phyloP scores from a whole-genome alignment of 306 rosid genomes.

The Rosa lucieae region DNA sequence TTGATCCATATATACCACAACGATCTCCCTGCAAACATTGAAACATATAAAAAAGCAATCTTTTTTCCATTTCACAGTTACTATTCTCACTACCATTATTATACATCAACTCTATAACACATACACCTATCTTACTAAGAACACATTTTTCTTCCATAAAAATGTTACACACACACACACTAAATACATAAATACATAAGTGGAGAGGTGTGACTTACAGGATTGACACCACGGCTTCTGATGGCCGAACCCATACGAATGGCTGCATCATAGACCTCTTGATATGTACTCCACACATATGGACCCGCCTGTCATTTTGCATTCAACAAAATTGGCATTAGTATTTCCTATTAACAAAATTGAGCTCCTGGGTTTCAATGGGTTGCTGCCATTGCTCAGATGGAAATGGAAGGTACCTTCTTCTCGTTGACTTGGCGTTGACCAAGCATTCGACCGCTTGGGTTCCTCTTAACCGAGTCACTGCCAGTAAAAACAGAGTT shows the following conservation, averaged over 20 bases:
- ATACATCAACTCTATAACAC: not conserved
- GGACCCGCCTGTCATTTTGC: conserved; percentile 42
- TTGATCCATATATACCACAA: conserved; percentile 83
- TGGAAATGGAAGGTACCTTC: conserved; percentile 41
- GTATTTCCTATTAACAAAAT: not conserved
- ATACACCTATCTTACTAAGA: too few species aligned
- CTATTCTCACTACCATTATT: not conserved
- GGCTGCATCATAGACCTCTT: conserved; percentile 64
- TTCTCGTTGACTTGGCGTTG: conserved; percentile 58
- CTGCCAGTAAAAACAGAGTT: conserved; percentile 42
- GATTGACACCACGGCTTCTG: conserved; percentile 57
- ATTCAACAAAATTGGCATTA: not conserved
- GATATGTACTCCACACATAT: conserved; percentile 50
- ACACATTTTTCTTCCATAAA: not conserved
- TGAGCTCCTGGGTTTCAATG: conserved; percentile 10
- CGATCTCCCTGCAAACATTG: conserved; percentile 61
- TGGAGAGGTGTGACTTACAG: conserved; percentile 47
- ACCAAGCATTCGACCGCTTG: conserved; percentile 68
- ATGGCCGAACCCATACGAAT: conserved; percentile 68
- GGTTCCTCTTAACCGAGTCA: conserved; percentile 67
- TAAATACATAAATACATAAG: not conserved
- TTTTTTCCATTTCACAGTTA: not conserved
- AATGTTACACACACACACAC: not conserved
- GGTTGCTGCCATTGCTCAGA: not conserved
- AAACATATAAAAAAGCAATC: not conserved